Evolutionary conservation across 495 filamentous ascomycete species (phyloP).

Genomic region (Aspergillus funiculosus): DNA sequence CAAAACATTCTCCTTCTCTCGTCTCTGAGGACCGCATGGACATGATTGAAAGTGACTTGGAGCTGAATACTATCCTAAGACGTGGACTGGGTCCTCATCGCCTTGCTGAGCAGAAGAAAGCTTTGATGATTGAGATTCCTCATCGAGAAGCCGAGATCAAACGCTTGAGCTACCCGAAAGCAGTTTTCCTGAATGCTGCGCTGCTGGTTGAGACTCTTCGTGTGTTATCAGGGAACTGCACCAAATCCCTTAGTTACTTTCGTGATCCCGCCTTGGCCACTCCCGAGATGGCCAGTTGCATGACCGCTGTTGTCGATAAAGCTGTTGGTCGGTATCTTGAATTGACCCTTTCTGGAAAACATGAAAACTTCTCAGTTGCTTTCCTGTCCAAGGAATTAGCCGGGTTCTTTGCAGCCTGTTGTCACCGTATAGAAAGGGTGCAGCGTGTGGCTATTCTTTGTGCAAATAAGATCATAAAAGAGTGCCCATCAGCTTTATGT

Average conservation of each 20-base stretch:
- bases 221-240: slow-evolving; percentile 77
- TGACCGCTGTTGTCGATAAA: slow-evolving; percentile 72
- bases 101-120: slow-evolving; percentile 70
- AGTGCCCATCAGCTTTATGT: slow-evolving; percentile 85
- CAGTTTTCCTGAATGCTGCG: slow-evolving; percentile 85
- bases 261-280: slow-evolving; percentile 78
- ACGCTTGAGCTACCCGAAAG: slow-evolving; percentile 73
- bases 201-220: slow-evolving; percentile 80
- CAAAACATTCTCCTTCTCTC: slow-evolving; percentile 76
- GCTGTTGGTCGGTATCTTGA: slow-evolving; percentile 69
- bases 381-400: slow-evolving; percentile 85
- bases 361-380: slow-evolving; percentile 70
- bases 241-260: slow-evolving; percentile 83
- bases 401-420: slow-evolving; percentile 76
- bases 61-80: slow-evolving; percentile 85
- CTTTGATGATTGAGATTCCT: slow-evolving; percentile 65
- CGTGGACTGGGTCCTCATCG: slow-evolving; percentile 73
- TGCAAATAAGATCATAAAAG: slow-evolving; percentile 75
- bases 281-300: slow-evolving; percentile 74
- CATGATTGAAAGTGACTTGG: slow-evolving; percentile 88
- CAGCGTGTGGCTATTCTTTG: slow-evolving; percentile 76
- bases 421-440: slow-evolving; percentile 83
- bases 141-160: slow-evolving; percentile 69
- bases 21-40: slow-evolving; percentile 79
- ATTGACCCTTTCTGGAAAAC: slow-evolving; percentile 62